Percentiles rank a stretch among this genome's conserved stretches.
phyloP scores from a whole-genome alignment of 2,329 filamentous ascomycete species.

The Dothideomycetes sp. region DNA sequence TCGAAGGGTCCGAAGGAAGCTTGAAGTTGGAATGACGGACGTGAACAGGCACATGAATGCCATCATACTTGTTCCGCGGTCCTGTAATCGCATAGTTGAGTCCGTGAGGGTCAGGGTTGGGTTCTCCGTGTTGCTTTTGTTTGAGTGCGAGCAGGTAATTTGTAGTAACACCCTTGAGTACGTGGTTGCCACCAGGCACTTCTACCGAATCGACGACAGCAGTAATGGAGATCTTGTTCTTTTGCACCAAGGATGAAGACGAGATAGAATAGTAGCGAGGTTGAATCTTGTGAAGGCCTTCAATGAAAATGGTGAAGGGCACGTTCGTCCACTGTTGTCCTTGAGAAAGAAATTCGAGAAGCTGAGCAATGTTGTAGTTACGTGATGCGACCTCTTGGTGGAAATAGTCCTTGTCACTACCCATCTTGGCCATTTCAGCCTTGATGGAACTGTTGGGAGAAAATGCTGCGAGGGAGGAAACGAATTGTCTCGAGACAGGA shows the following conservation, averaged over 20 bases:
- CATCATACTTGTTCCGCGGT: constrained; percentile 93
- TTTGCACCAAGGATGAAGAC: constrained; percentile 87
- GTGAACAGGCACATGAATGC: constrained; percentile 88
- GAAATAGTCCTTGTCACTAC: constrained; percentile 93
- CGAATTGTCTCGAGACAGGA: constrained; percentile 90
- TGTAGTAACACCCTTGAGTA: constrained; percentile 91
- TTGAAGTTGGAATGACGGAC: constrained; percentile 99
- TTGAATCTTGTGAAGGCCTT: constrained; percentile 88
- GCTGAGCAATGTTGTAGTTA: constrained; percentile 82
- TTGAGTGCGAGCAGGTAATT: constrained; percentile 94
- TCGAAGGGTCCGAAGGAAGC: constrained; percentile 85
- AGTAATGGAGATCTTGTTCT: constrained; percentile 89
- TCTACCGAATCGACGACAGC: constrained; percentile 81
- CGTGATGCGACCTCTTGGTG: constrained; percentile 71
- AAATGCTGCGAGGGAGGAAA: constrained; percentile 79
- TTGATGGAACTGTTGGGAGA: constrained; percentile 77
- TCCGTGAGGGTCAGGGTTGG: constrained; percentile 71
- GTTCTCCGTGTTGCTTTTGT: constrained; percentile 89
- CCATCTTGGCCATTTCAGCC: constrained; percentile 78
- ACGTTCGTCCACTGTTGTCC: constrained; percentile 71
- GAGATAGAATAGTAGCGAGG: constrained; percentile 99
- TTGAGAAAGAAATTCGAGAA: constrained; percentile 63
- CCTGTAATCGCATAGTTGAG: constrained; percentile 79
- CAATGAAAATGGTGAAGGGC: constrained; percentile 90
- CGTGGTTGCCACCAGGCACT: constrained; percentile 63